A percentile compares a stretch with the other conserved stretches of the same genome.
Conservation (phyloP, 2,329 filamentous ascomycete genomes). For the Colletotrichum eleusines region DNA sequence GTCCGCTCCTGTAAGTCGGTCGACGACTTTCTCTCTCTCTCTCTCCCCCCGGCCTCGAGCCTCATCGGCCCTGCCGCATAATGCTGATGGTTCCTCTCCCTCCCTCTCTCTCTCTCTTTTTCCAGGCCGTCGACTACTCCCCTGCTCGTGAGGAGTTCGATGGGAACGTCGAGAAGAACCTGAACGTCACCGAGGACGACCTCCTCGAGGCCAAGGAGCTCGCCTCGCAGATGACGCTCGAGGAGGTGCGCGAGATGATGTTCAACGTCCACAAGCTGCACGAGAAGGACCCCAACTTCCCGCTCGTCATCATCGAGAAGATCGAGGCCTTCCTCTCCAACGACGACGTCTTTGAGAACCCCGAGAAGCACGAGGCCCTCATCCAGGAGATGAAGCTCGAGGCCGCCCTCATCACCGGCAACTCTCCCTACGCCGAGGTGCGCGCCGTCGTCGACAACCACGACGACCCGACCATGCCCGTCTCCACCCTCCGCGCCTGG, state of each 20-base stretch:
- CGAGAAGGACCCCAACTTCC: constrained; percentile 60
- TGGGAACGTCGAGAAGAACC: constrained; percentile 40
- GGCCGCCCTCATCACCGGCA: constrained; percentile 49
- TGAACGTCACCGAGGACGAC: constrained; percentile 61
- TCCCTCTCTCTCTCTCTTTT: no score
- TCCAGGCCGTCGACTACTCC: constrained; percentile 25
- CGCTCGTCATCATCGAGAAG: constrained; percentile 53
- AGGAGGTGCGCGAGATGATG: constrained; percentile 55
- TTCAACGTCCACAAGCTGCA: constrained; percentile 55
- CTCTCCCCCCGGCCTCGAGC: no score
- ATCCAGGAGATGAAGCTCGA: constrained; percentile 52
- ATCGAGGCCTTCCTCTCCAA: constrained; percentile 54
- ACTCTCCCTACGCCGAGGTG: constrained; percentile 52
- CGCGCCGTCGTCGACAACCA: constrained; percentile 56
- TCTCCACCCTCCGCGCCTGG: constrained; percentile 54
- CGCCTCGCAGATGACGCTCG: constrained; percentile 56
- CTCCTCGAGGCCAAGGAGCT: constrained; percentile 60
- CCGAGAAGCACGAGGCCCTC: constrained; percentile 51
- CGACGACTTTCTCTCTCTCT: background rate
- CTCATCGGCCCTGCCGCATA: background rate
- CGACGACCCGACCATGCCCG: constrained; percentile 52
- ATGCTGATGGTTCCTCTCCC: background rate
- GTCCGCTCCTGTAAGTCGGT: constrained; percentile 21
- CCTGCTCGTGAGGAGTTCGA: constrained; percentile 24
- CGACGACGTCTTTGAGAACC: constrained; percentile 50